Conservation (phyloP, 331 rosid species). For the Arachis monticola region DNA sequence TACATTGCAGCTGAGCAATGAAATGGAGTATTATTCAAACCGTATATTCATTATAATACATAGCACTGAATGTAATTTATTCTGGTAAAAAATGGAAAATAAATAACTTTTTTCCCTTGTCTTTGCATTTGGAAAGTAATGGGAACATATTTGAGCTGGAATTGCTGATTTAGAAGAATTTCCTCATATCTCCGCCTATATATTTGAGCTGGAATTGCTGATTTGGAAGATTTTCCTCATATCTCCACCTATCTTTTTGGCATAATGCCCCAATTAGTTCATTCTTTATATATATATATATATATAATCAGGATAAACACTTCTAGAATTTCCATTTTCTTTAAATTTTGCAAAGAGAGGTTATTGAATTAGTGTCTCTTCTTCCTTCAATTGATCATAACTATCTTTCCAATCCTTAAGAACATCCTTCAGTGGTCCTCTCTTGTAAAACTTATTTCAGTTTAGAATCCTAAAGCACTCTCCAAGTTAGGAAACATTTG, state of each 20-base stretch:
- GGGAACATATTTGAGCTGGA: neutral
- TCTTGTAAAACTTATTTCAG: neutral
- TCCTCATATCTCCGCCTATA: neutral
- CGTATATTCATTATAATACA: neutral
- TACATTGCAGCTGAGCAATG: neutral
- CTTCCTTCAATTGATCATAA: neutral
- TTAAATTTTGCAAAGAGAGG: neutral
- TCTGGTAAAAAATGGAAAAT: neutral
- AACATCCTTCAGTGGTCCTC: neutral
- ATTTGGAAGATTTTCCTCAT: too few relatives aligned
- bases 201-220: too few relatives aligned
- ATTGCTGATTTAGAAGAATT: neutral
- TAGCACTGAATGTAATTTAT: constrained; percentile 13
- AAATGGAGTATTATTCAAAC: neutral
- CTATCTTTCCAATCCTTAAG: neutral
- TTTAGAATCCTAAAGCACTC: neutral
- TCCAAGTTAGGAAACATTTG: neutral
- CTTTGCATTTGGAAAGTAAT: neutral
- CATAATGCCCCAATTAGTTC: neutral
- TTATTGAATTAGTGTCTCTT: neutral
- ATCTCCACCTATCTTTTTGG: neutral
- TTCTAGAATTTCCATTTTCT: too few relatives aligned
- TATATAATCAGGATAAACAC: too few relatives aligned
- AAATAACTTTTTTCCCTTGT: neutral
- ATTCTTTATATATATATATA: too few relatives aligned